These are phyloP conservation scores for Lactarius tabidus DNA, from an alignment of 768 basidiomycete species.

Conservation along the genomic window DNA sequence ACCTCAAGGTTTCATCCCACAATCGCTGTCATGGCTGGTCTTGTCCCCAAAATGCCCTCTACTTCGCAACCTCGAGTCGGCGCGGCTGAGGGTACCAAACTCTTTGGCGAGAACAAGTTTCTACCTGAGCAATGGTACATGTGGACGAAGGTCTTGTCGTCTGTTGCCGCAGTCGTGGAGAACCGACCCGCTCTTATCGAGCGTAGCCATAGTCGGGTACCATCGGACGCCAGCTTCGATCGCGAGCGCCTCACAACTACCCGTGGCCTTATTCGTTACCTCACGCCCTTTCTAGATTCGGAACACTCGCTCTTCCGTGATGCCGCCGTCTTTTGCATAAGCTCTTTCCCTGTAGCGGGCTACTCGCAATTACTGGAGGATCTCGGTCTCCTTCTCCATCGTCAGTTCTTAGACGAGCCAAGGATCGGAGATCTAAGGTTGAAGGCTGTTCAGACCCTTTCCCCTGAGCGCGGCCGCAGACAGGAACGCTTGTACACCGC, in stretches of 20 bases:
- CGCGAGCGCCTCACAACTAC: slow-evolving; percentile 80
- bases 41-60: slow-evolving; percentile 53
- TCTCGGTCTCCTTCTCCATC: slow-evolving; percentile 70
- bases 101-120: slow-evolving; percentile 52
- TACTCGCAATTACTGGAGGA: slow-evolving; percentile 84
- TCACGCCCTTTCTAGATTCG: slow-evolving; percentile 84
- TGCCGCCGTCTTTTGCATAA: slow-evolving; percentile 83
- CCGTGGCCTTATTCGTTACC: slow-evolving; percentile 75
- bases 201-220: slow-evolving; percentile 64
- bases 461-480: slow-evolving; percentile 56
- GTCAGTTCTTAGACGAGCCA: slow-evolving; percentile 80
- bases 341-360: slow-evolving; percentile 71
- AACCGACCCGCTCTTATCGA: slow-evolving; percentile 48
- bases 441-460: slow-evolving; percentile 44
- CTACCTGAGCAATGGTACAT: slow-evolving; percentile 75
- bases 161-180: slow-evolving; percentile 70
- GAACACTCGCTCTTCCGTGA: slow-evolving; percentile 82
- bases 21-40: slow-evolving; percentile 70
- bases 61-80: slow-evolving; percentile 42
- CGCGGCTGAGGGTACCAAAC: slow-evolving; percentile 43
- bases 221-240: slow-evolving; percentile 72
- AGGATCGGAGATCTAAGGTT: slow-evolving; percentile 31
- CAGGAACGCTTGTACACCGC: slow-evolving; percentile 81
- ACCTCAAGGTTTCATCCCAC: slow-evolving; percentile 65
- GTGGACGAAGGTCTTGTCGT: slow-evolving; percentile 82